These are phyloP conservation scores for Atkinsonella hypoxylon DNA, from an alignment of 2,329 filamentous ascomycete genomes.

Conservation along the genomic window DNA sequence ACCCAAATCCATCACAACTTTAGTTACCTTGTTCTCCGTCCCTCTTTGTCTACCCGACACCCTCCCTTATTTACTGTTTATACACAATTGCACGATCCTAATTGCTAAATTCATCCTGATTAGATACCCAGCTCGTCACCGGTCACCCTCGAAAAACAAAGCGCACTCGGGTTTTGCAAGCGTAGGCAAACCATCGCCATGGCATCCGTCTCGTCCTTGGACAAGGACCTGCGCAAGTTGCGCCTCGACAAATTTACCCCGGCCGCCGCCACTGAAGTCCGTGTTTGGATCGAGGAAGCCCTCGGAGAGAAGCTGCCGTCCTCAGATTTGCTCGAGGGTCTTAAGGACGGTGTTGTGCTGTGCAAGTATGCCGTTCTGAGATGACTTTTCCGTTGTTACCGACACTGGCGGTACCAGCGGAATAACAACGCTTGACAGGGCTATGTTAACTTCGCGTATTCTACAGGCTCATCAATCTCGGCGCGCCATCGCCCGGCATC, in stretches of 20 bases:
- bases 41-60: no score
- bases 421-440: neutral
- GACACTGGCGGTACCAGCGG: neutral
- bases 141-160: neutral
- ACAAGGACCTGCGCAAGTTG: slow-evolving; percentile 89
- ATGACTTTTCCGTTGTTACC: neutral
- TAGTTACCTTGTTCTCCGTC: no score
- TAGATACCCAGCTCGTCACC: neutral
- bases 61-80: no score
- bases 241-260: slow-evolving; percentile 90
- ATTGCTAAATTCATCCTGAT: neutral
- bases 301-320: slow-evolving; percentile 61
- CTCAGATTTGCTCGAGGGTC: slow-evolving; percentile 67
- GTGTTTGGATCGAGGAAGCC: slow-evolving; percentile 72
- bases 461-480: slow-evolving; percentile 70
- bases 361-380: slow-evolving; percentile 58
- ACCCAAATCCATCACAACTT: no score
- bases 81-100: neutral
- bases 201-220: slow-evolving; percentile 87
- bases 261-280: slow-evolving; percentile 73
- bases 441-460: neutral
- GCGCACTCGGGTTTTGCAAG: neutral
- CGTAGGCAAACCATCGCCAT: slow-evolving; percentile 35
- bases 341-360: slow-evolving; percentile 84
- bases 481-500: slow-evolving; percentile 62